phyloP scores from a whole-genome alignment of 306 rosid species.

The Astragalus glycyphyllos region DNA sequence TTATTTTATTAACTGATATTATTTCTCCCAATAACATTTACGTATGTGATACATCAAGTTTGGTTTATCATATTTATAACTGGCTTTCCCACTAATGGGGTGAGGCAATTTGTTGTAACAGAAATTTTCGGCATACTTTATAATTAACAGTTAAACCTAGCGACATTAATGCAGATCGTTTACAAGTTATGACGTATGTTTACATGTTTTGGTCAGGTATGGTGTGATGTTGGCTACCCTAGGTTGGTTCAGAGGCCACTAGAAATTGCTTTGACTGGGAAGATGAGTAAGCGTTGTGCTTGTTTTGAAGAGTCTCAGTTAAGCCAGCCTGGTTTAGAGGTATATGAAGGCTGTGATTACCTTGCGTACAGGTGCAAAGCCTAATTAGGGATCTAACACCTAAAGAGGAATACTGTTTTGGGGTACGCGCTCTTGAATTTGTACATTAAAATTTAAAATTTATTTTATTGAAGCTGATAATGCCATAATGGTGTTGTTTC shows the following conservation, averaged over 20 bases:
- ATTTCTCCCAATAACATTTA: slow-evolving; percentile 8
- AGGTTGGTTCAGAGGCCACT: slow-evolving; percentile 83
- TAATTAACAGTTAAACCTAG: slow-evolving; percentile 7
- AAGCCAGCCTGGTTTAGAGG: slow-evolving; percentile 70
- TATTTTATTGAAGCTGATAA: slow-evolving; percentile 30
- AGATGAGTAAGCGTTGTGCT: slow-evolving; percentile 91
- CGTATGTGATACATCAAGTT: too few relatives aligned
- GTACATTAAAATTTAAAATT: slow-evolving; percentile 13
- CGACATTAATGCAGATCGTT: slow-evolving; percentile 7
- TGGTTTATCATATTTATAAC: too few relatives aligned
- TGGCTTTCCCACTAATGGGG: too few relatives aligned
- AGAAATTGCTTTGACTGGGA: slow-evolving; percentile 91
- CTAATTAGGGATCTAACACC: slow-evolving; percentile 23
- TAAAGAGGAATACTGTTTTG: slow-evolving; percentile 1
- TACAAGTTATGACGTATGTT: slow-evolving; percentile 14
- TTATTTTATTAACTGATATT: neutral
- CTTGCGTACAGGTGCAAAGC: slow-evolving; percentile 71
- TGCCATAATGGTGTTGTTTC: slow-evolving; percentile 1
- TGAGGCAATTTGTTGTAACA: too few relatives aligned
- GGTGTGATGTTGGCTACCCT: slow-evolving; percentile 92
- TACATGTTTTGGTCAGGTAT: slow-evolving; percentile 62
- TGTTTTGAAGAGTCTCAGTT: slow-evolving; percentile 83
- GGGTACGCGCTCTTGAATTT: neutral
- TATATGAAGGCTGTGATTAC: slow-evolving; percentile 80
- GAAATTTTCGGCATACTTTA: slow-evolving; percentile 10